A percentile compares a stretch with the other conserved stretches of the same genome.
Conservation (phyloP, 495 filamentous ascomycete species). For the Jackrogersella multiformis region DNA sequence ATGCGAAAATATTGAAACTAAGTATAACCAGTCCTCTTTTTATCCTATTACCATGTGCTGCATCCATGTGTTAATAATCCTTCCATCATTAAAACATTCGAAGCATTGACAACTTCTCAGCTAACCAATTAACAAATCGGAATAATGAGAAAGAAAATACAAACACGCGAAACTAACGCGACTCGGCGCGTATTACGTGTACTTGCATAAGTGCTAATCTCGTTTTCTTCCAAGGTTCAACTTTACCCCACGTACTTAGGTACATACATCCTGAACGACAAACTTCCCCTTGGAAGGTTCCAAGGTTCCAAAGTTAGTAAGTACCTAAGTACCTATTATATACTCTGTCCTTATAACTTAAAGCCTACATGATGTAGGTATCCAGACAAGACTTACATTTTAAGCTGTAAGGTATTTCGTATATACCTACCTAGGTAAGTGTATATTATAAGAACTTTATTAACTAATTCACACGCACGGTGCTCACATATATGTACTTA, state of each 20-base stretch:
- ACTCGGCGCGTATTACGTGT: conserved; percentile 33
- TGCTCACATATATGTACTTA: too few species aligned
- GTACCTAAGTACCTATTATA: not conserved
- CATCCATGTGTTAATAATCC: too few species aligned
- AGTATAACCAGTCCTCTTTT: not conserved
- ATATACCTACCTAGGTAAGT: not conserved
- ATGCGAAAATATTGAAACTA: not conserved
- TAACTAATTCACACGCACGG: too few species aligned
- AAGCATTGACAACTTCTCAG: not conserved
- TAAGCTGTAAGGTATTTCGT: too few species aligned
- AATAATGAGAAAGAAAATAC: not conserved
- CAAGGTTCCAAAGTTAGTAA: too few species aligned
- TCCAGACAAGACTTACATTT: too few species aligned
- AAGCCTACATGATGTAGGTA: too few species aligned
- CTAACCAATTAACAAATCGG: conserved; percentile 2
- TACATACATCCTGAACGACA: too few species aligned
- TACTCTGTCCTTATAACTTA: too few species aligned
- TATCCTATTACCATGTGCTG: not conserved
- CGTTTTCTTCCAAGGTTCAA: too few species aligned
- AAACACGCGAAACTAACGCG: conserved; percentile 44
- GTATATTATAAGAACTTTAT: not conserved
- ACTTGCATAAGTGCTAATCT: conserved; percentile 2
- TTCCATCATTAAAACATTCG: not conserved
- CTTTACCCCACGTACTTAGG: conserved; percentile 19
- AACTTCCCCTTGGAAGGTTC: too few species aligned